phyloP scores from a whole-genome alignment of 2,329 filamentous ascomycete species.

The Epichloe sylvatica region DNA sequence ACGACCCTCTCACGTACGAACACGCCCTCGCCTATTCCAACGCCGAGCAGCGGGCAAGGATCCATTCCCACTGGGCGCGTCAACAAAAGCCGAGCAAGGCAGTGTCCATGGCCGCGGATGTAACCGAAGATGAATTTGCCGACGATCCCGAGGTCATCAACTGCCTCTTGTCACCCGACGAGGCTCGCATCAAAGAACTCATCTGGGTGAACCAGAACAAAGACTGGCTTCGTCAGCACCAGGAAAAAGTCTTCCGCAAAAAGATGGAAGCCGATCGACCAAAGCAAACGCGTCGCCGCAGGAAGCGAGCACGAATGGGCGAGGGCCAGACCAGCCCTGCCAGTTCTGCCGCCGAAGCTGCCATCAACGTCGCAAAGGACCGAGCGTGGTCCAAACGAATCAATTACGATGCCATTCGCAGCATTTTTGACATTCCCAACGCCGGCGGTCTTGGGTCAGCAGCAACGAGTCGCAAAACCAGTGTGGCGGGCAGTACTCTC shows the following conservation, averaged over 20 bases:
- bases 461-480: slow-evolving; percentile 32
- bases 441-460: slow-evolving; percentile 34
- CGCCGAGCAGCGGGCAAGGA: slow-evolving; percentile 40
- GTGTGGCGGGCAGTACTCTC: slow-evolving; percentile 22
- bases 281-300: slow-evolving; percentile 43
- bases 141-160: slow-evolving; percentile 78
- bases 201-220: slow-evolving; percentile 95
- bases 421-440: slow-evolving; percentile 38
- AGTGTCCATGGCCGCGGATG: slow-evolving; percentile 47
- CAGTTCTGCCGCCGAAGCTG: slow-evolving; percentile 54
- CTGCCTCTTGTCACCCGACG: slow-evolving; percentile 59
- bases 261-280: slow-evolving; percentile 46
- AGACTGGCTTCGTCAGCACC: slow-evolving; percentile 77
- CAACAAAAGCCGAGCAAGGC: slow-evolving; percentile 32
- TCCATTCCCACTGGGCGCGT: slow-evolving; percentile 38
- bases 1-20: slow-evolving; percentile 42
- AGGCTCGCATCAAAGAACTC: slow-evolving; percentile 71
- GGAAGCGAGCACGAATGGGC: slow-evolving; percentile 43
- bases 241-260: slow-evolving; percentile 66
- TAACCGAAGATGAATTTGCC: slow-evolving; percentile 71
- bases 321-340: slow-evolving; percentile 53
- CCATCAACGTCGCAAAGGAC: slow-evolving; percentile 52
- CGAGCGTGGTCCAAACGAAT: slow-evolving; percentile 60
- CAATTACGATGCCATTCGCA: slow-evolving; percentile 52
- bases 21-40: slow-evolving; percentile 45